Conservation (phyloP, 2,329 filamentous ascomycete genomes). For the Diaporthe caulivora region DNA sequence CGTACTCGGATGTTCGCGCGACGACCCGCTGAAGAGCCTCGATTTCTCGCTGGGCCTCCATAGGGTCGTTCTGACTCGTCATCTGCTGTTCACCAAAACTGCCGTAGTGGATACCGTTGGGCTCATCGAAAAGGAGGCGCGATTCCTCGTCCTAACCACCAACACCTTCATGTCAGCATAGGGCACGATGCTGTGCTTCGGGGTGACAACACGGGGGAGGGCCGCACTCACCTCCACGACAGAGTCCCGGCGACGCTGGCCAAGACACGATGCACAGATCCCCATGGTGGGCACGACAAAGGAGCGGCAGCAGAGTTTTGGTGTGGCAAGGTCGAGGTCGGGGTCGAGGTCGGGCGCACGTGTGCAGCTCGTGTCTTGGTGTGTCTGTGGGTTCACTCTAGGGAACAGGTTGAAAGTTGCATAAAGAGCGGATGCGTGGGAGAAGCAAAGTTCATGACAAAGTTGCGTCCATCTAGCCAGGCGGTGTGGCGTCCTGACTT, state of each 20-base stretch:
- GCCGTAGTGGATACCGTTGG: slow-evolving; percentile 70
- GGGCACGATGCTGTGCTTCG: neutral
- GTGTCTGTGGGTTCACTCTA: slow-evolving; percentile 26
- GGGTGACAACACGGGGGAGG: neutral
- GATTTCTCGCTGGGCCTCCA: slow-evolving; percentile 73
- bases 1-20: slow-evolving; percentile 73
- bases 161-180: slow-evolving; percentile 17
- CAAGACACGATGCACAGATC: slow-evolving; percentile 38
- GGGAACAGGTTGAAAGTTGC: slow-evolving; percentile 31
- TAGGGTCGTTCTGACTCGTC: slow-evolving; percentile 68
- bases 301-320: slow-evolving; percentile 9
- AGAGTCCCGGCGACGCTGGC: slow-evolving; percentile 37
- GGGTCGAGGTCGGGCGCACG: neutral
- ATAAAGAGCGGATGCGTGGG: slow-evolving; percentile 33
- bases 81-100: slow-evolving; percentile 71
- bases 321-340: neutral
- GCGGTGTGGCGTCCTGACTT: neutral
- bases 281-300: slow-evolving; percentile 36
- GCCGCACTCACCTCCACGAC: slow-evolving; percentile 33
- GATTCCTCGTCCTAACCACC: slow-evolving; percentile 67
- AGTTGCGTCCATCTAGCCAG: neutral
- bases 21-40: slow-evolving; percentile 75
- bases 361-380: neutral
- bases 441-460: slow-evolving; percentile 6
- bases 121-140: slow-evolving; percentile 71